These are phyloP conservation scores for Marsdenia floribunda DNA, from an alignment of 257 asterid genomes.

Conservation along the genomic window DNA sequence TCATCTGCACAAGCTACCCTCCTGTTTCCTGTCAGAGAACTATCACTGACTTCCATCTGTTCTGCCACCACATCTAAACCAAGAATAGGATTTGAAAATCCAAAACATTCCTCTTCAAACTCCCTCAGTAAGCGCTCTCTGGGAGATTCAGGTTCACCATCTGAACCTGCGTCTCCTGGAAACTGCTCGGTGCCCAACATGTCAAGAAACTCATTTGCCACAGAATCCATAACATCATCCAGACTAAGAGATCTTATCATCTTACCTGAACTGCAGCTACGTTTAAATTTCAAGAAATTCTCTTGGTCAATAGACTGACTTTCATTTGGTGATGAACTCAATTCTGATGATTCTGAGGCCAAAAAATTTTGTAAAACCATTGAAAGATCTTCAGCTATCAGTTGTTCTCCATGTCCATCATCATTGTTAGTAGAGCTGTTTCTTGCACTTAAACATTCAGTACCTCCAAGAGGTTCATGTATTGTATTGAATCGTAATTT, in stretches of 20 bases:
- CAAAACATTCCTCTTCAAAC: constrained; percentile 34
- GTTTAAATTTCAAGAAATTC: constrained; percentile 20
- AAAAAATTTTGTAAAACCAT: constrained; percentile 21
- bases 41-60: constrained; percentile 21
- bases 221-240: constrained; percentile 59
- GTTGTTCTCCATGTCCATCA: constrained; percentile 14
- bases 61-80: constrained; percentile 31
- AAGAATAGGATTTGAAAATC: constrained; percentile 24
- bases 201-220: constrained; percentile 72
- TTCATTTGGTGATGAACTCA: constrained; percentile 24
- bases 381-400: constrained; percentile 33
- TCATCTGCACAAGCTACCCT: constrained; percentile 38
- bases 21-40: constrained; percentile 21
- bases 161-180: constrained; percentile 31
- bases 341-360: constrained; percentile 24
- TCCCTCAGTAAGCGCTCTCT: constrained; percentile 32
- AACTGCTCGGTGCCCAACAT: constrained; percentile 46
- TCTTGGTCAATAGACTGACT: constrained; percentile 29
- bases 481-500: constrained; percentile 22
- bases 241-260: constrained; percentile 46
- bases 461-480: background rate
- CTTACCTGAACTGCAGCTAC: constrained; percentile 27
- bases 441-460: background rate
- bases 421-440: constrained; percentile 18
- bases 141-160: constrained; percentile 31